These are phyloP conservation scores for Mucor lusitanicus DNA, from an alignment of 371 early-diverging fungal genomes.

Conservation along the genomic window DNA sequence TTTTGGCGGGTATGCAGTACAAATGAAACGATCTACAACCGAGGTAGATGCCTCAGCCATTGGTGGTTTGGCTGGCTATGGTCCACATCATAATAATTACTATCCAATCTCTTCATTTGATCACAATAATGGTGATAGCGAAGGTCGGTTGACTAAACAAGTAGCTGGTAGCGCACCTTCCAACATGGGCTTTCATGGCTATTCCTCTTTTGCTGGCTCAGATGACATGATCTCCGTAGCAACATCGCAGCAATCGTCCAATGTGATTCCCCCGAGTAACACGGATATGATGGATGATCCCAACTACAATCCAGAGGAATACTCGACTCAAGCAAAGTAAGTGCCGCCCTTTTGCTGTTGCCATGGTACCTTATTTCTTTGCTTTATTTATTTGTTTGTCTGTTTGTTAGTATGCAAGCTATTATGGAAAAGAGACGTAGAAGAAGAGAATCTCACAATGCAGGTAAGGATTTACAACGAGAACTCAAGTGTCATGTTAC, in stretches of 20 bases:
- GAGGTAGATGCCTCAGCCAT: constrained; percentile 9
- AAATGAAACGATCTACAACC: constrained; percentile 27
- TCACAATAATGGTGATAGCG: not conserved
- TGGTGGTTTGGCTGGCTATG: constrained; percentile 5
- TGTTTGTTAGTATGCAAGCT: constrained; percentile 35
- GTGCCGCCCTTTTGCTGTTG: not conserved
- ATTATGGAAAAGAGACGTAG: constrained; percentile 85
- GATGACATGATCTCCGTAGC: constrained; percentile 23
- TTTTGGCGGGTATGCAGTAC: constrained; percentile 8
- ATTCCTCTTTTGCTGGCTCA: constrained; percentile 13
- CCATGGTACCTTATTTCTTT: not conserved
- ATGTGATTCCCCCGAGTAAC: not conserved
- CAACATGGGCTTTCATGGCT: constrained; percentile 19
- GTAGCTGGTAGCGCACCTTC: constrained; percentile 25
- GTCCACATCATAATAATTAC: constrained; percentile 1
- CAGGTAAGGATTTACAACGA: constrained; percentile 48
- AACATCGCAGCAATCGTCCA: constrained; percentile 13
- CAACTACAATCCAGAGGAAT: constrained; percentile 8
- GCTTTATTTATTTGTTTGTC: constrained; percentile 3
- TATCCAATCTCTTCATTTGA: constrained; percentile 5
- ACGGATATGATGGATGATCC: constrained; percentile 3
- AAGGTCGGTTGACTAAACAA: not conserved
- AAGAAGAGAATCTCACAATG: constrained; percentile 95
- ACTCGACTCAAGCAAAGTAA: constrained; percentile 29
- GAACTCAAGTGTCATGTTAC: no score